phyloP scores from a whole-genome alignment of 2,329 filamentous ascomycete genomes.

The Botrytis byssoidea region DNA sequence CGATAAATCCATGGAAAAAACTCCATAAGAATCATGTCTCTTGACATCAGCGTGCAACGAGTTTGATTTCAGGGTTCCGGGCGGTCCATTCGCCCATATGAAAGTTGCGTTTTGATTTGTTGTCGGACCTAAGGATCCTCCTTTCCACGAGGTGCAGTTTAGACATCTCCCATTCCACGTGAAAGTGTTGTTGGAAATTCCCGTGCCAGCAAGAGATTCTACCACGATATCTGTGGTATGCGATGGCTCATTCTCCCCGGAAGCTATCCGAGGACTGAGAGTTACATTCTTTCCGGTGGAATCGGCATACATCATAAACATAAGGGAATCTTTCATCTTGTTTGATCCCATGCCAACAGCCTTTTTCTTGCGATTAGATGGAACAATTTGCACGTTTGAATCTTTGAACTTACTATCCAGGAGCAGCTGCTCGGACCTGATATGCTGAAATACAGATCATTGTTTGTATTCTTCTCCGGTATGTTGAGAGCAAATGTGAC shows the following conservation, averaged over 20 bases:
- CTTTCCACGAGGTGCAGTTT: constrained; percentile 52
- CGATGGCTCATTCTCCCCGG: constrained; percentile 52
- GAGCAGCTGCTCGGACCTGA: constrained; percentile 47
- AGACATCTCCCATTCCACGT: constrained; percentile 53
- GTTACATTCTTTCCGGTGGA: constrained; percentile 50
- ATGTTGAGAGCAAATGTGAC: constrained; percentile 53
- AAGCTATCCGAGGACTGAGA: constrained; percentile 53
- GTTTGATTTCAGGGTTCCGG: constrained; percentile 46
- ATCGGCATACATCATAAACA: constrained; percentile 55
- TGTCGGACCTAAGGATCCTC: constrained; percentile 51
- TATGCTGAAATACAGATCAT: constrained; percentile 55
- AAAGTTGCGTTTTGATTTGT: constrained; percentile 46
- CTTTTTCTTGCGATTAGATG: constrained; percentile 20
- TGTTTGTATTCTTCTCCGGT: constrained; percentile 45
- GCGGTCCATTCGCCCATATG: constrained; percentile 56
- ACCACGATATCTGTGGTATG: constrained; percentile 46
- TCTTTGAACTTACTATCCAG: constrained; percentile 44
- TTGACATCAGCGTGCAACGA: constrained; percentile 46
- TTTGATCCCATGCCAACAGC: constrained; percentile 54
- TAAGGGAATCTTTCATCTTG: constrained; percentile 52
- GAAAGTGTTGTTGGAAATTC: constrained; percentile 44
- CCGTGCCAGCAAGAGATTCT: constrained; percentile 48
- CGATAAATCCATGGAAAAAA: constrained; percentile 55
- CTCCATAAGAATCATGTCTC: constrained; percentile 53
- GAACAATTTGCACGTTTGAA: too few species aligned